A percentile compares a stretch with the other conserved stretches of the same genome.
Conservation (phyloP, 2,329 filamentous ascomycete genomes). For the Cladorrhinum sp. region DNA sequence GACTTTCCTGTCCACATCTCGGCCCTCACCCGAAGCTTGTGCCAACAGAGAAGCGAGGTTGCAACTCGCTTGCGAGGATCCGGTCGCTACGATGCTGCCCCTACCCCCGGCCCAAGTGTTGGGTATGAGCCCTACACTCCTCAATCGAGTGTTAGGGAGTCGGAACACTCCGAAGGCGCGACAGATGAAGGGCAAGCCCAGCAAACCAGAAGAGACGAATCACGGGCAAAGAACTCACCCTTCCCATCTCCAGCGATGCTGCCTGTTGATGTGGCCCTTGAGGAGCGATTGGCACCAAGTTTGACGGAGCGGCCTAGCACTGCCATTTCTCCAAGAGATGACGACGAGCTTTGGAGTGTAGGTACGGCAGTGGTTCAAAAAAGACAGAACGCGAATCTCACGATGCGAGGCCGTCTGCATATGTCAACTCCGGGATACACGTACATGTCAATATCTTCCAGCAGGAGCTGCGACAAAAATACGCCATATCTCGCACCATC, state of each 20-base stretch:
- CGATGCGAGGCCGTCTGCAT: background rate
- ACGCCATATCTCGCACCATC: background rate
- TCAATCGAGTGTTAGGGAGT: background rate
- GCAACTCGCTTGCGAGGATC: background rate
- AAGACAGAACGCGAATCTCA: background rate
- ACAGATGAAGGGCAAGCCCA: background rate
- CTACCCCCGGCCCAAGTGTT: background rate
- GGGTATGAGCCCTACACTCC: background rate
- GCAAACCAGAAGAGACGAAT: background rate
- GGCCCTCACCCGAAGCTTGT: constrained; percentile 14
- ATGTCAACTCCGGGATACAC: background rate
- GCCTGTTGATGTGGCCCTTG: background rate
- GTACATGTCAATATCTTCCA: background rate
- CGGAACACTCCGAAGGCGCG: background rate
- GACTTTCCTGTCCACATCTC: constrained; percentile 33
- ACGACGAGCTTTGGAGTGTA: background rate
- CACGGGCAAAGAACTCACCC: background rate
- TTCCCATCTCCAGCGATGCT: background rate
- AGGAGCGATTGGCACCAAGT: background rate
- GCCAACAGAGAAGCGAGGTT: background rate
- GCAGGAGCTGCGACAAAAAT: background rate
- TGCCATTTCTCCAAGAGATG: background rate
- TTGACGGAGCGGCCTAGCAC: background rate
- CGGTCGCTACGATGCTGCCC: background rate
- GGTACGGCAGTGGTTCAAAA: constrained; percentile 3